Conservation (phyloP, 169 alveolate species). For the Sarcocystis neurona region DNA sequence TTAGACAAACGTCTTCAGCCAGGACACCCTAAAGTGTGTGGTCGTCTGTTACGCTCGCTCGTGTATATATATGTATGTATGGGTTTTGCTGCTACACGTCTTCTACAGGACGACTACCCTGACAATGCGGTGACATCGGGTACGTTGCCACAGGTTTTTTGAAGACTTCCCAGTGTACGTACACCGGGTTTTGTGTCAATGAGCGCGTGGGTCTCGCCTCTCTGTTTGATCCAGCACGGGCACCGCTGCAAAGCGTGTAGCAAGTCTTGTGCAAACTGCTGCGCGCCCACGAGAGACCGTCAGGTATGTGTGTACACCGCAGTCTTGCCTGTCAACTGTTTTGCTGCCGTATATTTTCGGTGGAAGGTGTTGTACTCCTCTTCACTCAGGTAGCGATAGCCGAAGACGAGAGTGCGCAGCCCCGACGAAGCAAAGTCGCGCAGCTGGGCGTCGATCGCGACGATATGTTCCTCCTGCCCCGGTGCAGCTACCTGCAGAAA, state of each 20-base stretch:
- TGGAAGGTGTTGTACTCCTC: constrained; percentile 74
- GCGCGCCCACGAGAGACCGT: no score
- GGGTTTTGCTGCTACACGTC: background rate
- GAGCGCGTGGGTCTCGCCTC: no score
- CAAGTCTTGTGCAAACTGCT: no score
- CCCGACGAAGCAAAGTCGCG: constrained; percentile 88
- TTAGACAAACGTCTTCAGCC: background rate
- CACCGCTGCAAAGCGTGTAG: no score
- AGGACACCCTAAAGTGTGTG: background rate
- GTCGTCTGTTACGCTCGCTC: background rate
- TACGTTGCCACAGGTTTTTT: no score
- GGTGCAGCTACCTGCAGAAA: background rate
- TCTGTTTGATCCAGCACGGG: no score
- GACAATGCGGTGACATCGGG: background rate
- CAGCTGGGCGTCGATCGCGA: constrained; percentile 69
- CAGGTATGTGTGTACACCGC: no score
- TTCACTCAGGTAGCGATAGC: constrained; percentile 82
- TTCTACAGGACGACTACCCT: background rate
- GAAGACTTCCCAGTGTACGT: no score
- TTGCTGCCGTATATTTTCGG: constrained; percentile 63
- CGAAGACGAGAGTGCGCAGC: constrained; percentile 91
- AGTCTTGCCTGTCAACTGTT: constrained; percentile 23
- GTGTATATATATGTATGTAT: no score
- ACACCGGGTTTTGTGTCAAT: no score
- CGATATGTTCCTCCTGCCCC: constrained; percentile 39